Evolutionary conservation across 176 grass and related monocot genomes (phyloP).

Genomic region (Bromus sterilis): DNA sequence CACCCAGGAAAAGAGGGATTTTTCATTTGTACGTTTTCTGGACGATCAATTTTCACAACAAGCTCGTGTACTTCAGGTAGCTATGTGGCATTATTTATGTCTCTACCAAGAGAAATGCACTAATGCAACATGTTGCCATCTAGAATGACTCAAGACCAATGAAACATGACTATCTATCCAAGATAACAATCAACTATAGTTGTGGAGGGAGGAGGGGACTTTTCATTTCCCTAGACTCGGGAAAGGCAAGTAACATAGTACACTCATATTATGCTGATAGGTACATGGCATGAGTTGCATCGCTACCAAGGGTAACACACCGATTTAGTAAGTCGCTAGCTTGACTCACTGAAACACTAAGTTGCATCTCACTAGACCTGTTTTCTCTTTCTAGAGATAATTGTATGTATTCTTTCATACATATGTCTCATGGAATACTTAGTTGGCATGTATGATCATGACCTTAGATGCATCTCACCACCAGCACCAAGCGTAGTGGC

Average conservation of each 20-base stretch:
- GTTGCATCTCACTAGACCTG: background rate
- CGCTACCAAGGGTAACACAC: background rate
- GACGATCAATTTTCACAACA: background rate
- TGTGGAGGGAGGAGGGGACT: background rate
- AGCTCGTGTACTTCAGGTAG: background rate
- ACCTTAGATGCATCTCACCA: background rate
- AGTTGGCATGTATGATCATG: background rate
- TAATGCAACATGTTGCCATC: background rate
- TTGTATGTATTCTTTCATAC: background rate
- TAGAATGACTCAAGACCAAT: background rate
- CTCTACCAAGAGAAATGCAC: background rate
- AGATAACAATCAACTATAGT: background rate
- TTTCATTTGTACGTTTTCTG: background rate
- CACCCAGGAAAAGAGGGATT: background rate
- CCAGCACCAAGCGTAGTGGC: too few relatives aligned
- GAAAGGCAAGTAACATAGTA: background rate
- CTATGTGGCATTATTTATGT: background rate
- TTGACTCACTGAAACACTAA: background rate
- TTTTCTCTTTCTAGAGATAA: background rate
- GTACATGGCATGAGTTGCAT: background rate
- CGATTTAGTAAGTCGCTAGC: background rate
- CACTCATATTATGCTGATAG: background rate
- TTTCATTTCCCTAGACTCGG: background rate
- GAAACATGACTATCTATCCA: background rate
- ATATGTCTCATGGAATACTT: background rate